Evolutionary conservation across 331 rosid genomes (phyloP), one percentile per base, ranked within the genome.

Genomic region (Malus hybrid): DNA sequence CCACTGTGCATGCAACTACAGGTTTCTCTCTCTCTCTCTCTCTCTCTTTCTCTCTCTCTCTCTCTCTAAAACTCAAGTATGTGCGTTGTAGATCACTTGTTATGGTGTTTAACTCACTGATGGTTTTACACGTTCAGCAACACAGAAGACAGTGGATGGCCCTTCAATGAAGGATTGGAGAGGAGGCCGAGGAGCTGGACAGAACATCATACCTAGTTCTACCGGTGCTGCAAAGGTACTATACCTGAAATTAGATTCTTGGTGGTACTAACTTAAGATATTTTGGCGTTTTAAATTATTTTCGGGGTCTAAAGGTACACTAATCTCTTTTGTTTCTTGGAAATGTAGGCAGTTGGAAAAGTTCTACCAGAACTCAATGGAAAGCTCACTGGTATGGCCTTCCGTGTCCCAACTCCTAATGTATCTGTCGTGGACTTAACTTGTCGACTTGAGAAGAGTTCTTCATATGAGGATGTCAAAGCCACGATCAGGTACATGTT

Each of bases 131-230:
- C 71, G 2, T 39, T 65, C 93, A 95, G 99, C 99, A 69, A 92
- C 99, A 20, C 99, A 92, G 44, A 95, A 92, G 87, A 90, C 99
- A 44, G 99, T 95, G 2, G 99, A 95, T 83, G 99, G 99, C 69
- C 99, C 99, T 73, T 95, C 99, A 39, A 92, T 71, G 97, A 95
- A 95, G 87, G 99, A 95, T 82, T 95, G 99, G 97, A 57, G 99
- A 85, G 99, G 97, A 9, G 99, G 97, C 67, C 93, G 99, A 61
- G 99, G 99, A 44, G 99, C 99, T 36, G 85, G 83, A 55, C 99
- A 94, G 80, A 94, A 94, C 76, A 92, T 94, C 65, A 94, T 94
- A 80, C 99, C 99, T 74, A 94, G 99, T 85, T 94, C 99, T 29
- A 95, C 99, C 57, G 99, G 99, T 83, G 99, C 99, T 75, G 99